A percentile compares a stretch with the other conserved stretches of the same genome.
These are phyloP conservation scores for Fomitiporia mediterranea DNA, from an alignment of 1,284 basidiomycete species.

Conservation along the genomic window DNA sequence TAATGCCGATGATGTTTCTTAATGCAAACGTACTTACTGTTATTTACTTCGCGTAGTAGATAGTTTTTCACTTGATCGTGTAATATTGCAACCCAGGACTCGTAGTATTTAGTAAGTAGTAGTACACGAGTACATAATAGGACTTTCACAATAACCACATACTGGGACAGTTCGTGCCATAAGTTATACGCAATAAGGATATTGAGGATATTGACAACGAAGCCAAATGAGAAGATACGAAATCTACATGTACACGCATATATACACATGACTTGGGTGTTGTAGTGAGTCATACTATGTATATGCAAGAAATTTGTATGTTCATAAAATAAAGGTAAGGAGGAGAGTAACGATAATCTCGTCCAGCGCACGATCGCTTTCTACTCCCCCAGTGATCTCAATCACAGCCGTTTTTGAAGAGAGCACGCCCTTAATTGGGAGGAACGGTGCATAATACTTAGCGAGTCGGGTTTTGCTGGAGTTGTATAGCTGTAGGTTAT, in stretches of 20 bases:
- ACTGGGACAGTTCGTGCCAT: background rate
- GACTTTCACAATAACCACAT: background rate
- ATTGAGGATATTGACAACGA: background rate
- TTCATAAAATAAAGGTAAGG: constrained; percentile 8
- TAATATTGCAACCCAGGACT: constrained; percentile 1
- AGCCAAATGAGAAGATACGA: background rate
- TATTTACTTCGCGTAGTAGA: background rate
- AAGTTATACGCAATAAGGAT: background rate
- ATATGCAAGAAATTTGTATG: background rate
- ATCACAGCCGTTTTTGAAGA: constrained; percentile 4
- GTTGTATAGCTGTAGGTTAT: constrained; percentile 7
- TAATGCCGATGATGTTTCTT: background rate
- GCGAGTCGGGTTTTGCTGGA: background rate
- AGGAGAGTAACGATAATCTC: constrained; percentile 13
- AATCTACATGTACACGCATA: background rate
- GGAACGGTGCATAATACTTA: constrained; percentile 5
- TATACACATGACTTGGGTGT: background rate
- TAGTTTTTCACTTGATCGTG: background rate
- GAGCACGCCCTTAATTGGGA: background rate
- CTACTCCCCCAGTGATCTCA: constrained; percentile 5
- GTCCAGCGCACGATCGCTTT: constrained; percentile 7
- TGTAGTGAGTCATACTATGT: too few relatives aligned
- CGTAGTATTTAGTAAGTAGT: background rate
- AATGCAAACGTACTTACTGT: background rate
- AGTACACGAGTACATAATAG: constrained; percentile 4